A percentile compares a stretch with the other conserved stretches of the same genome.
Conservation (phyloP, 495 filamentous ascomycete species). For the Hypomontagnella monticulosa region DNA sequence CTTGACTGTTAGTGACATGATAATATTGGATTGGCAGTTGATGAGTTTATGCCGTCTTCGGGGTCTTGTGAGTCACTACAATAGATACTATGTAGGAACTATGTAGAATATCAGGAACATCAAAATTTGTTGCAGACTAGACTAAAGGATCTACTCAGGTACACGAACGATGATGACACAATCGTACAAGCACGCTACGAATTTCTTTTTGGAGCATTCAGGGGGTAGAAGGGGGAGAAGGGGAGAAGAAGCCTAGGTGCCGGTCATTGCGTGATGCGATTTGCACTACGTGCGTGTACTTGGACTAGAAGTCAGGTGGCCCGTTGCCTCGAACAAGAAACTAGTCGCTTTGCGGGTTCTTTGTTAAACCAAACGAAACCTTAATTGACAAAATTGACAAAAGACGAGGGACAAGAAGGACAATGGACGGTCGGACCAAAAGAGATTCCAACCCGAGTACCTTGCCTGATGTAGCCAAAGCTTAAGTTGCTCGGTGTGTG, state of each 20-base stretch:
- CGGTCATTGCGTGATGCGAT: constrained; percentile 32
- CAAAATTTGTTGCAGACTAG: background rate
- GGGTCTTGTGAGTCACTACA: no score
- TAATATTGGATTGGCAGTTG: no score
- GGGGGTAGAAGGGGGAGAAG: no score
- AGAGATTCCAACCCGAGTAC: constrained; percentile 17
- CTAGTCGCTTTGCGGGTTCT: constrained; percentile 17
- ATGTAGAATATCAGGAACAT: no score
- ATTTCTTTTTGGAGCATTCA: constrained; percentile 17
- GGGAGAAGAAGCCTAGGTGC: no score
- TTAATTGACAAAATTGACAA: constrained; percentile 20
- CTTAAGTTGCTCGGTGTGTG: constrained; percentile 16
- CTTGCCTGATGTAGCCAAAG: constrained; percentile 13
- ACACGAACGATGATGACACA: constrained; percentile 34
- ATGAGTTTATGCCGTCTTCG: no score
- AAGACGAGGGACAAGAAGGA: constrained; percentile 27
- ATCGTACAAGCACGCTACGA: constrained; percentile 30
- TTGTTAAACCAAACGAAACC: constrained; percentile 22
- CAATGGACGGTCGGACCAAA: constrained; percentile 18
- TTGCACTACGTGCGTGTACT: constrained; percentile 19
- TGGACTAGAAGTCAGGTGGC: constrained; percentile 31
- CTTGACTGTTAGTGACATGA: no score
- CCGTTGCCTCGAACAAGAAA: constrained; percentile 20
- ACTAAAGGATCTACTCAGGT: constrained; percentile 25
- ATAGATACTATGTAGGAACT: no score